Evolutionary conservation across 257 asterid species (phyloP).

Genomic region (Plantago elongata): DNA sequence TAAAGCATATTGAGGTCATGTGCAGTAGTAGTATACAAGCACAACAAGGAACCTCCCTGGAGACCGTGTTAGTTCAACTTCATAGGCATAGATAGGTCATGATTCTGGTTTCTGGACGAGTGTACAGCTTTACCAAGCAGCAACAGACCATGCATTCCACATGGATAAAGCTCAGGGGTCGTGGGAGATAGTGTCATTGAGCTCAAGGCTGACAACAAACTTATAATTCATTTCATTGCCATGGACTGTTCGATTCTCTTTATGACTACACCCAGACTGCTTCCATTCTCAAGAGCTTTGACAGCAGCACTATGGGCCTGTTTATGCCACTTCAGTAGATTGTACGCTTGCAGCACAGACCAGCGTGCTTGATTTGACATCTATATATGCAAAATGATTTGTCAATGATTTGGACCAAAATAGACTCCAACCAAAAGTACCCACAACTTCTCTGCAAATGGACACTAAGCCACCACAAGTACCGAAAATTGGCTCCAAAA

Average conservation of each 20-base stretch:
- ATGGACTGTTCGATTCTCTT: conserved; percentile 71
- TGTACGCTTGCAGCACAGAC: conserved; percentile 86
- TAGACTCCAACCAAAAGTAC: not conserved
- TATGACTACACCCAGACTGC: conserved; percentile 63
- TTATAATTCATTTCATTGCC: conserved; percentile 32
- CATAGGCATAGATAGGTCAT: too few species aligned
- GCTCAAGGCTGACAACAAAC: conserved; percentile 9
- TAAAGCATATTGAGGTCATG: too few species aligned
- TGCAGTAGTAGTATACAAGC: too few species aligned
- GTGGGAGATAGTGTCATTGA: not conserved
- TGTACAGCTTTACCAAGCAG: too few species aligned
- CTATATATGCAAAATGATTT: conserved; percentile 24
- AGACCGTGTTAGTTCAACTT: too few species aligned
- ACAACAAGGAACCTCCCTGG: too few species aligned
- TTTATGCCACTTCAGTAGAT: conserved; percentile 80
- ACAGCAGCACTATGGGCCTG: conserved; percentile 83
- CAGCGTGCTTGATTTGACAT: conserved; percentile 99
- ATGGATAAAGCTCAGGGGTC: too few species aligned
- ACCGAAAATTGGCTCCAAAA: conserved; percentile 19
- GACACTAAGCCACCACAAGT: conserved; percentile 11
- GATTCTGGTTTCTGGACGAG: too few species aligned
- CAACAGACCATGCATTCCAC: too few species aligned
- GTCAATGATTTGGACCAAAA: not conserved
- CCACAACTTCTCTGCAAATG: not conserved
- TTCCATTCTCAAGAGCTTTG: conserved; percentile 65